phyloP scores from a whole-genome alignment of 2,329 filamentous ascomycete genomes.

The Ophiostoma sp. region DNA sequence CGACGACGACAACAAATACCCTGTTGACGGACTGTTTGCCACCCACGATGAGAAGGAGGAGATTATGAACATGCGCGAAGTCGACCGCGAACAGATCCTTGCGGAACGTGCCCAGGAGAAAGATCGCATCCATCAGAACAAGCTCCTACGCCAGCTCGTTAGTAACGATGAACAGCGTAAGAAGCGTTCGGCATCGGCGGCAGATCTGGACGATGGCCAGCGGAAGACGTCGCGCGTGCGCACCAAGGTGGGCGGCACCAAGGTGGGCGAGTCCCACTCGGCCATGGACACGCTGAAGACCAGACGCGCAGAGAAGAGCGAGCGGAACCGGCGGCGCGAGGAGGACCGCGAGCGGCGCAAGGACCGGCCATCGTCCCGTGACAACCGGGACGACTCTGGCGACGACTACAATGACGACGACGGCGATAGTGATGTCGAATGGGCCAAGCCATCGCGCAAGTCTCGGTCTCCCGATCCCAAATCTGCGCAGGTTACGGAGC shows the following conservation, averaged over 20 bases:
- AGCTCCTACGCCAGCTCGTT: constrained; percentile 72
- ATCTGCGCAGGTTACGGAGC: constrained; percentile 62
- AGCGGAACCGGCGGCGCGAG: constrained; percentile 57
- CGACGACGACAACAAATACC: constrained; percentile 64
- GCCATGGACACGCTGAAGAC: constrained; percentile 66
- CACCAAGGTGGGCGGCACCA: constrained; percentile 59
- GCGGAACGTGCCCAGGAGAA: constrained; percentile 81
- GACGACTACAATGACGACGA: constrained; percentile 56
- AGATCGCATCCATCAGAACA: constrained; percentile 74
- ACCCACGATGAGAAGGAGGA: constrained; percentile 67
- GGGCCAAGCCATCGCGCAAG: constrained; percentile 50
- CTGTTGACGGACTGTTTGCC: constrained; percentile 80
- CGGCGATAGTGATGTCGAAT: constrained; percentile 71
- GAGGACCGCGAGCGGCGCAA: constrained; percentile 57
- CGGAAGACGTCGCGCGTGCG: constrained; percentile 70
- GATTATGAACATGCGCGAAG: constrained; percentile 81
- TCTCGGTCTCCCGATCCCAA: constrained; percentile 52
- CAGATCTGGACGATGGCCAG: constrained; percentile 71
- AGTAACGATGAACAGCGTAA: constrained; percentile 60
- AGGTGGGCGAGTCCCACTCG: constrained; percentile 61
- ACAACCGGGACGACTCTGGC: constrained; percentile 28
- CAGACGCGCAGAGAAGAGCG: constrained; percentile 58
- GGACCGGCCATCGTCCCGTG: constrained; percentile 39
- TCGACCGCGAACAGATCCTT: constrained; percentile 84
- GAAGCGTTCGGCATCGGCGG: constrained; percentile 72